These are phyloP conservation scores for Acanthamoeba culbertsoni DNA, from an alignment of 208 protist genomes.

Conservation along the genomic window DNA sequence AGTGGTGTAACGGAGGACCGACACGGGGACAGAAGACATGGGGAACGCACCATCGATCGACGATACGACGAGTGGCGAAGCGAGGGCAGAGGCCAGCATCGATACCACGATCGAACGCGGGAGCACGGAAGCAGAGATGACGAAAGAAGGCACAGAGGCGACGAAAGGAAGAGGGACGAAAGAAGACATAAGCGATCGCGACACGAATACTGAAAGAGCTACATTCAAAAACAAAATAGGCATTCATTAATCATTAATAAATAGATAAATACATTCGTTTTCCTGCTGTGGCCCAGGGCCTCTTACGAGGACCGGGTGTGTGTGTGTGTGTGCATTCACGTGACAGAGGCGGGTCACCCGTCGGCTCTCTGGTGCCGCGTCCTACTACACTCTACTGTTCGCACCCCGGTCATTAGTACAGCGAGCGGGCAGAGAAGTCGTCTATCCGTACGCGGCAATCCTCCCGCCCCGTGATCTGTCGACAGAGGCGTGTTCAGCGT, in stretches of 20 bases:
- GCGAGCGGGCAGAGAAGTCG: background rate
- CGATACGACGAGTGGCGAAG: no score
- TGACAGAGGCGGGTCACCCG: no score
- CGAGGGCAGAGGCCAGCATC: no score
- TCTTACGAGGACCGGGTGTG: background rate
- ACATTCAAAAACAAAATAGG: no score
- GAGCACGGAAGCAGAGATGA: background rate
- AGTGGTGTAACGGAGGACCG: no score
- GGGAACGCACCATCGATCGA: no score
- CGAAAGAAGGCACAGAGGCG: background rate
- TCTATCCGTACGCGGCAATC: background rate
- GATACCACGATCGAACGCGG: background rate
- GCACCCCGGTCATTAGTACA: background rate
- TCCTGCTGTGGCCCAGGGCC: no score
- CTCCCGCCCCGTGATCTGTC: background rate
- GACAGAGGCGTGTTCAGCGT: background rate
- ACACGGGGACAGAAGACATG: no score
- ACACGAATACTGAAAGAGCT: background rate
- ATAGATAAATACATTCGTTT: background rate
- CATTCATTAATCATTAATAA: background rate
- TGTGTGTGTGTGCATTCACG: background rate
- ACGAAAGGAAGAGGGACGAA: background rate
- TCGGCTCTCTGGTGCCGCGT: no score
- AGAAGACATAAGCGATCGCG: background rate
- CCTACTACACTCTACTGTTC: no score